A percentile compares a stretch with the other conserved stretches of the same genome.
Conservation (phyloP, 2,329 filamentous ascomycete genomes). For the Fonsecaea monophora region DNA sequence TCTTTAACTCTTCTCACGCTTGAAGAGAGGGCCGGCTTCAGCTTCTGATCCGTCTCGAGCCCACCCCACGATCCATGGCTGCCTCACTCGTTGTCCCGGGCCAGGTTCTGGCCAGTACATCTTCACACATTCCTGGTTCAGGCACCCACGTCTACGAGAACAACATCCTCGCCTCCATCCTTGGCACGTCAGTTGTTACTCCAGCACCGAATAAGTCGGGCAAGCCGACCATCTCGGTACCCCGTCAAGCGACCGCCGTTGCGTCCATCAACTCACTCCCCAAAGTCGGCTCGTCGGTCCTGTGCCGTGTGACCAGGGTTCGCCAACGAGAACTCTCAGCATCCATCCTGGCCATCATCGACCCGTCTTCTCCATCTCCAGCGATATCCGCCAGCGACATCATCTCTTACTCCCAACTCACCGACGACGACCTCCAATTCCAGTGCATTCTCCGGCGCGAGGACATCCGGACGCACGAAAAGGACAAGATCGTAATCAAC, state of each 20-base stretch:
- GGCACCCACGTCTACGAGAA: slow-evolving; percentile 83
- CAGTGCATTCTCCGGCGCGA: slow-evolving; percentile 84
- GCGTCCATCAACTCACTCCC: slow-evolving; percentile 57
- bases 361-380: slow-evolving; percentile 51
- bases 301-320: slow-evolving; percentile 85
- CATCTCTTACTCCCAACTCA: slow-evolving; percentile 44
- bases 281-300: slow-evolving; percentile 77
- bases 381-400: slow-evolving; percentile 22
- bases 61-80: slow-evolving; percentile 14
- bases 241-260: slow-evolving; percentile 55
- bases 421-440: slow-evolving; percentile 71
- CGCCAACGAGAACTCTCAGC: slow-evolving; percentile 84
- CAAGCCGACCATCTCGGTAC: slow-evolving; percentile 46
- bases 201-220: slow-evolving; percentile 47
- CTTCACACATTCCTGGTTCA: slow-evolving; percentile 73
- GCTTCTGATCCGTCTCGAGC: not conserved
- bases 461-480: slow-evolving; percentile 93
- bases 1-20: not conserved
- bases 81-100: slow-evolving; percentile 63
- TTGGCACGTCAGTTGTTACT: slow-evolving; percentile 70
- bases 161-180: slow-evolving; percentile 80
- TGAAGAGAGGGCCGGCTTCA: not conserved
- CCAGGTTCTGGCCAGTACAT: slow-evolving; percentile 73
- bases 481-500: slow-evolving; percentile 89
- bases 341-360: slow-evolving; percentile 82